Evolutionary conservation across 1,284 basidiomycete species (phyloP).

Genomic region (Hemileia vastatrix): DNA sequence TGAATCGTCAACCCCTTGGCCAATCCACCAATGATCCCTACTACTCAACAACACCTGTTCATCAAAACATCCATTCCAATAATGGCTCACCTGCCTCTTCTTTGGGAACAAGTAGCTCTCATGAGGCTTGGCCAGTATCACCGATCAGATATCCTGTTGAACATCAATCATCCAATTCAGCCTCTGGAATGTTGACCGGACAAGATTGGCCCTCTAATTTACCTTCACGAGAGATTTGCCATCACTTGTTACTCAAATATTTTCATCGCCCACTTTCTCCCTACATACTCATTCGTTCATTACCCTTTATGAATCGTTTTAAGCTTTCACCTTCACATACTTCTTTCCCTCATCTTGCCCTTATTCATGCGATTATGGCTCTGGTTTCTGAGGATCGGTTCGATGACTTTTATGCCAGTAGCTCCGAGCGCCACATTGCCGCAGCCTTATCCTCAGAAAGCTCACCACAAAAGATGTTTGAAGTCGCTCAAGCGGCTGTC

Average conservation of each 20-base stretch:
- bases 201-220: constrained; percentile 12
- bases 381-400: constrained; percentile 8
- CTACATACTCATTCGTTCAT: constrained; percentile 12
- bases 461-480: constrained; percentile 2
- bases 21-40: too few species aligned
- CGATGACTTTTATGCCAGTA: constrained; percentile 7
- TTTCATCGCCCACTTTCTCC: constrained; percentile 16
- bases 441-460: background rate
- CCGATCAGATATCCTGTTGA: too few species aligned
- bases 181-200: too few species aligned
- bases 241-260: constrained; percentile 5
- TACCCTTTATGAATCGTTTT: constrained; percentile 1
- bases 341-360: constrained; percentile 9
- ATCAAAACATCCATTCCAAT: too few species aligned
- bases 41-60: too few species aligned
- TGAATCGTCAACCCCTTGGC: too few species aligned
- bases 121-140: too few species aligned
- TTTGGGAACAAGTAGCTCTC: too few species aligned
- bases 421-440: constrained; percentile 7
- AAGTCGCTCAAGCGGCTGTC: constrained; percentile 9
- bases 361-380: constrained; percentile 19
- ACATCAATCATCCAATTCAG: background rate
- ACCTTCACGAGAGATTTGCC: constrained; percentile 4
- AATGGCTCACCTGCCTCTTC: too few species aligned
- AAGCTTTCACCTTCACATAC: background rate